Base-by-base conservation (phyloP, 148 eudicot genomes). In the Spergularia marina region DNA sequence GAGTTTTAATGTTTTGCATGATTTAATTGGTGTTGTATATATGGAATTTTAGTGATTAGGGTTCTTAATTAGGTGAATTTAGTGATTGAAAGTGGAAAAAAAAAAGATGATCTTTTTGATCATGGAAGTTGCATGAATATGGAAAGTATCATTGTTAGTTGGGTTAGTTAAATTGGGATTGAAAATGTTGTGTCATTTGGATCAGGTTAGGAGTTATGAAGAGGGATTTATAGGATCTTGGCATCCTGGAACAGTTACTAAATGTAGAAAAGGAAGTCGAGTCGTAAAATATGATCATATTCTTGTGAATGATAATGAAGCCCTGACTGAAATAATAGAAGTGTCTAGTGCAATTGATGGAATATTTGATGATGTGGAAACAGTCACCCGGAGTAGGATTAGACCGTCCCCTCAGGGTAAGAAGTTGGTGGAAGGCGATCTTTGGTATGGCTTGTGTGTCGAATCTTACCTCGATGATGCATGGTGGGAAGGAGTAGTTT, bases 401-500 rank as follows among this genome's bases (percentile, higher is more conserved):
- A 87, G 99, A 80, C 96, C 96, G 51, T 16, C 67, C 62, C 88
- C 89, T 14, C 85, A 82, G 21, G 20, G 14, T n/a, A 39, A 54
- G 53, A 44, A 74, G 44, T 14, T 73, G 68, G n/a, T 12, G 30
- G 47, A 12, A 20, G 76, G 67, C 77, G 39, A 64, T 69, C 77
- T 92, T 51, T 74, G 58, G 15, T 92, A 90, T 80, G 91, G 96
- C 18, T 77, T 78, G 44, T 95, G 97, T 82, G 97, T 95, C 44
- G 99, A 95, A 81, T 83, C 84, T 74, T 88, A 82, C 77, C 53
- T 77, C 36, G 11, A 80, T 2, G 94, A 88, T 10, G 98, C 97
- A 17, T 96, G 99, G 99, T 96, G 99, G 99, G 99, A 96, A 88
- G 99, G 99, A 67, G 98, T 96, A 70, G 76, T 96, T 67, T 89